Base-by-base conservation (phyloP, 2,329 filamentous ascomycete genomes). In the Fusarium succisae region DNA sequence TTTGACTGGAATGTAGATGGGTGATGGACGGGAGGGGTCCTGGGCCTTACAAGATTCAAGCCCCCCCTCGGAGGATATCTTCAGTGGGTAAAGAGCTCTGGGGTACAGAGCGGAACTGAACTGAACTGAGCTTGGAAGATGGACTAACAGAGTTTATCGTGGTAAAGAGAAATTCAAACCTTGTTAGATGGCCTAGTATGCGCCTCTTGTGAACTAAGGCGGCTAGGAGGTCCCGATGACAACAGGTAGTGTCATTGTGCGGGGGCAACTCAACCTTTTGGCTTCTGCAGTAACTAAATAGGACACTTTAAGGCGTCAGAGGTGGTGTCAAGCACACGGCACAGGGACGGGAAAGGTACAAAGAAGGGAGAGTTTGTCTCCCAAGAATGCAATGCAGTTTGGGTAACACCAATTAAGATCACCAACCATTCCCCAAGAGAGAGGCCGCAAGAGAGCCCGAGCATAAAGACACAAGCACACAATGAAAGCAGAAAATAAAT, bases 1-100 rank as follows among this genome's bases (percentile, higher is more conserved):
- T 32, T 30, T n/a, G 66, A 69, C 71, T 74, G 72, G 72, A 74
- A 74, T 74, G 72, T 47, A 65, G 72, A 35, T 72, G 63, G 62
- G 63, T 74, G 71, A 74, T 74, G 56, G 67, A 72, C 32, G 37
- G 38, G 70, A 70, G 37, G 66, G 54, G 47, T 38, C 66, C 43
- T 66, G 38, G 43, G 54, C 44, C 48, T 65, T 51, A 59, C 58
- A 56, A 63, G 38, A 22, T n/a, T n/a, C 35, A 54, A 54, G 35
- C 35, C 51, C 35, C 43, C 32, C 44, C 24, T 30, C n/a, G 44
- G 55, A 30, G 20, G 51, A 66, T 63, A 51, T 66, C 50, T 57
- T 64, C 50, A 67, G 63, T 44, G 37, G 43, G 45, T 35, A 48
- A 39, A 30, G 58, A 64, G 60, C 43, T 55, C 57, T 63, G 54